Percentiles rank a stretch among this genome's conserved stretches.
These are phyloP conservation scores for Corylus avellana DNA, from an alignment of 306 rosid species.

Conservation along the genomic window DNA sequence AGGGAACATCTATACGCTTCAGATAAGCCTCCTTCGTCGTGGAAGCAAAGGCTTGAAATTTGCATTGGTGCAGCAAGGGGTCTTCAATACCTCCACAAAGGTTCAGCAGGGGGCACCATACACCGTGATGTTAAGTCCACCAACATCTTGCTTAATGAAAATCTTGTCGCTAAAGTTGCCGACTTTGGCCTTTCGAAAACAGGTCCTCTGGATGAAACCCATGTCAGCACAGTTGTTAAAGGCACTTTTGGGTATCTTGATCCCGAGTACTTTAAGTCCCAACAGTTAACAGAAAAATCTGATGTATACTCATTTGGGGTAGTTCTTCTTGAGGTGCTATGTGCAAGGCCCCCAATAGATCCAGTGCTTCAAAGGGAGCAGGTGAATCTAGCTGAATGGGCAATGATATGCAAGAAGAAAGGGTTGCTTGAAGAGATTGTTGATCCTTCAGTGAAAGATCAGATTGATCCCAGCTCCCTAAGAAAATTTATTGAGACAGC, in stretches of 20 bases:
- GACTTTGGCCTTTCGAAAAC: conserved; percentile 59
- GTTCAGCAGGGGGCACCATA: conserved; percentile 52
- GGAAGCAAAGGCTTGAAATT: conserved; percentile 62
- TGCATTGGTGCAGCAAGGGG: conserved; percentile 59
- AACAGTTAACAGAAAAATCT: conserved; percentile 49
- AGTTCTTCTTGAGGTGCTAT: conserved; percentile 50
- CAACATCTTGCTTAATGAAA: conserved; percentile 47
- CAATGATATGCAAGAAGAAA: conserved; percentile 43
- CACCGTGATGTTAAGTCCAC: conserved; percentile 60
- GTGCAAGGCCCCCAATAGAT: conserved; percentile 51
- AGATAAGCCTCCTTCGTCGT: conserved; percentile 36
- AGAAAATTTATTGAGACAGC: conserved; percentile 44
- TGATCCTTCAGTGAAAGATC: conserved; percentile 42
- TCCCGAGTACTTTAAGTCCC: conserved; percentile 48
- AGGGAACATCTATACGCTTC: conserved; percentile 51
- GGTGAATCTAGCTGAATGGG: conserved; percentile 57
- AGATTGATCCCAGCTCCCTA: conserved; percentile 45
- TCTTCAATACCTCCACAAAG: conserved; percentile 57
- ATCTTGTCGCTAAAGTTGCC: conserved; percentile 51
- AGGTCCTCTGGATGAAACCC: conserved; percentile 40
- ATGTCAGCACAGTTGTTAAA: conserved; percentile 52
- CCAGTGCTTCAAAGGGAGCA: conserved; percentile 44
- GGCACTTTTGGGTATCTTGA: conserved; percentile 62
- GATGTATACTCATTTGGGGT: conserved; percentile 62
- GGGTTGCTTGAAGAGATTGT: conserved; percentile 45